Base-by-base conservation (phyloP, 2,329 filamentous ascomycete genomes). In the Neofusicoccum kwambonambiense region DNA sequence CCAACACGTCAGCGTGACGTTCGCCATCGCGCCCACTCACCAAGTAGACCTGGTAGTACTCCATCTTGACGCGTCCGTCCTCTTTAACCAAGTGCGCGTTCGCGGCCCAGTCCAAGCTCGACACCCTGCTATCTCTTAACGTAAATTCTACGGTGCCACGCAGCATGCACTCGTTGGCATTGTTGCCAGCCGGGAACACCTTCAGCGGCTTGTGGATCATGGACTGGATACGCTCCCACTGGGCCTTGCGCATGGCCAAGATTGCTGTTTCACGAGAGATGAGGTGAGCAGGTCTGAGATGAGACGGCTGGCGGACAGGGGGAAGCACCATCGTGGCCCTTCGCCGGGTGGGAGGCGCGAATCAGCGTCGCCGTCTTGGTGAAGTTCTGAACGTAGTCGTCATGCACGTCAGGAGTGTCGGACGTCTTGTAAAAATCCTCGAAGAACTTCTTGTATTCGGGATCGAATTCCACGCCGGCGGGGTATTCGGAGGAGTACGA, bases 21-120 rank as follows among this genome's bases (percentile, higher is more conserved):
- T 22, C 19, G 19, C 19, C 19, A 22, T 22, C 19, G 19, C 3
- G 19, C 2, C 27, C 4, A 76, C 81, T 76, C 66, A 84, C 83
- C 68, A 85, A 67, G 69, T 84, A 85, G 6, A 85, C 82, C 70
- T 85, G 82, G 71, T 85, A 85, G 67, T 81, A 82, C 35, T 78
- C 75, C 76, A 85, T 78, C 73, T 80, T 85, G 72, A 86, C 82
- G 68, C 80, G 80, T 2, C 82, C 85, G 54, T 83, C 80, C 49
- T 77, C 77, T 3, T 83, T 81, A 34, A 79, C 74, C 47, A 89
- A 79, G 62, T 83, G 77, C 3, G 83, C 85, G 67, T 83, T 77
- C 56, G 80, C 85, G 17, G 82, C 82, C 85, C 85, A 87, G 13
- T 85, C 82, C 5, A 85, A 71, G 2, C 71, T 71, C 4, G 75